Percentiles rank a stretch among this genome's conserved stretches.
phyloP scores from a whole-genome alignment of 2,329 filamentous ascomycete species.

The Thielaviopsis populi region DNA sequence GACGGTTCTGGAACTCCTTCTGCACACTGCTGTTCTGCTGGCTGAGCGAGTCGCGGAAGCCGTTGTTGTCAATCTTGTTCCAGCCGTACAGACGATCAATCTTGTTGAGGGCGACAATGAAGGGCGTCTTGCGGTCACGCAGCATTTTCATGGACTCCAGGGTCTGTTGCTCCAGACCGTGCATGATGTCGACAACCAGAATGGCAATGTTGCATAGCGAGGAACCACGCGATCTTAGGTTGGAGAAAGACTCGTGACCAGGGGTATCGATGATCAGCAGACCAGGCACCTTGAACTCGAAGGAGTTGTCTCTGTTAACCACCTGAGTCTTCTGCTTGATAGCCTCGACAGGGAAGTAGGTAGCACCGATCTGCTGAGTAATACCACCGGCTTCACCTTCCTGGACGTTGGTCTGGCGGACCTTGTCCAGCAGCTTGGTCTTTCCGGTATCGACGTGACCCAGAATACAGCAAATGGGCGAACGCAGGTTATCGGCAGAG shows the following conservation, averaged over 20 bases:
- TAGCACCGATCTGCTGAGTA: slow-evolving; percentile 98
- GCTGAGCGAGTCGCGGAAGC: slow-evolving; percentile 81
- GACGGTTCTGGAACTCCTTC: slow-evolving; percentile 81
- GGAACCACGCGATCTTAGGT: slow-evolving; percentile 88
- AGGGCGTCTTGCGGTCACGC: slow-evolving; percentile 85
- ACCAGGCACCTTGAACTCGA: slow-evolving; percentile 96
- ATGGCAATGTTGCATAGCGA: slow-evolving; percentile 99
- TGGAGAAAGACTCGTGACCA: slow-evolving; percentile 99
- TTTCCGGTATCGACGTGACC: slow-evolving; percentile 99
- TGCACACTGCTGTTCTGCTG: slow-evolving; percentile 87
- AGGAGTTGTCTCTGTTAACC: slow-evolving; percentile 76
- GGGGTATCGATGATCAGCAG: slow-evolving; percentile 94
- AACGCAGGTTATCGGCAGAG: slow-evolving; percentile 87
- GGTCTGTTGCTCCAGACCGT: slow-evolving; percentile 93
- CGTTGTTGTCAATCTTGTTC: slow-evolving; percentile 98
- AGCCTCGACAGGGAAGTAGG: slow-evolving; percentile 93
- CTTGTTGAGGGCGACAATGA: slow-evolving; percentile 98
- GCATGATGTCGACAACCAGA: slow-evolving; percentile 98
- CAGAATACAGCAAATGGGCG: slow-evolving; percentile 98
- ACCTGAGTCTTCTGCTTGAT: slow-evolving; percentile 85
- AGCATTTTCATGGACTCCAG: slow-evolving; percentile 93
- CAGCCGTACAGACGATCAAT: slow-evolving; percentile 98
- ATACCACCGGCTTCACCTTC: slow-evolving; percentile 99
- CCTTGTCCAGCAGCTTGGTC: slow-evolving; percentile 97
- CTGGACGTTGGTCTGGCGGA: slow-evolving; percentile 95